These are phyloP conservation scores for Aspergillus bertholletiae DNA, from an alignment of 495 filamentous ascomycete species.

Conservation along the genomic window DNA sequence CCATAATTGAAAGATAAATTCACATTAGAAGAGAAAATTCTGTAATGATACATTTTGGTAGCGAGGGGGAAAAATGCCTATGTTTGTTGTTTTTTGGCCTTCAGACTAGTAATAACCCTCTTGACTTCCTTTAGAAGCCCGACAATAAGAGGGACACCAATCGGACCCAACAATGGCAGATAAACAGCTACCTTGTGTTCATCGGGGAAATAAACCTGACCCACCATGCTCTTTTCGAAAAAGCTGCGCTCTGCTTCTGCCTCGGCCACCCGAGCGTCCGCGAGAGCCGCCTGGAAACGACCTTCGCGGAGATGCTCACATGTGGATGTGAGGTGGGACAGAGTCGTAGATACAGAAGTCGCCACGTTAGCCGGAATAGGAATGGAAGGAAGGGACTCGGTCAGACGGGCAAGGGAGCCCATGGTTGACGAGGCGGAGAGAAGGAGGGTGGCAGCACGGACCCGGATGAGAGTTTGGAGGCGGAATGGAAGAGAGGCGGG, in stretches of 20 bases:
- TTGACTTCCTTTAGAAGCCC: conserved; percentile 76
- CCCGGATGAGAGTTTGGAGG: conserved; percentile 75
- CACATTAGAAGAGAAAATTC: background rate
- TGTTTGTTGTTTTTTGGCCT: conserved; percentile 21
- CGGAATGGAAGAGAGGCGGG: conserved; percentile 79
- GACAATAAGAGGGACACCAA: conserved; percentile 87
- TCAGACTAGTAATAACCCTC: conserved; percentile 39
- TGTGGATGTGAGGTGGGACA: conserved; percentile 68
- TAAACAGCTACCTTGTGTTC: conserved; percentile 99
- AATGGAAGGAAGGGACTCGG: conserved; percentile 80
- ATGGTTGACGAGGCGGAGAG: conserved; percentile 90
- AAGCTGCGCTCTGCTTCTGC: conserved; percentile 89
- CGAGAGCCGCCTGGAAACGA: conserved; percentile 63
- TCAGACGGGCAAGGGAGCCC: conserved; percentile 85
- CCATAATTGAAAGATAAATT: background rate
- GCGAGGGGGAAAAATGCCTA: background rate
- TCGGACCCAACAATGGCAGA: conserved; percentile 82
- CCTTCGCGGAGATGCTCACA: conserved; percentile 70
- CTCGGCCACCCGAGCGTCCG: conserved; percentile 79
- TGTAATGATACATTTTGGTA: conserved; percentile 2
- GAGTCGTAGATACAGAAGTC: conserved; percentile 74
- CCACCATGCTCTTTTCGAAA: conserved; percentile 99
- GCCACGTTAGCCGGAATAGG: conserved; percentile 86
- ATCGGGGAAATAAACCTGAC: conserved; percentile 95
- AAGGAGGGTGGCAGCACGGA: conserved; percentile 81